These are phyloP conservation scores for Vigna radiata DNA, from an alignment of 306 rosid genomes.

Conservation along the genomic window DNA sequence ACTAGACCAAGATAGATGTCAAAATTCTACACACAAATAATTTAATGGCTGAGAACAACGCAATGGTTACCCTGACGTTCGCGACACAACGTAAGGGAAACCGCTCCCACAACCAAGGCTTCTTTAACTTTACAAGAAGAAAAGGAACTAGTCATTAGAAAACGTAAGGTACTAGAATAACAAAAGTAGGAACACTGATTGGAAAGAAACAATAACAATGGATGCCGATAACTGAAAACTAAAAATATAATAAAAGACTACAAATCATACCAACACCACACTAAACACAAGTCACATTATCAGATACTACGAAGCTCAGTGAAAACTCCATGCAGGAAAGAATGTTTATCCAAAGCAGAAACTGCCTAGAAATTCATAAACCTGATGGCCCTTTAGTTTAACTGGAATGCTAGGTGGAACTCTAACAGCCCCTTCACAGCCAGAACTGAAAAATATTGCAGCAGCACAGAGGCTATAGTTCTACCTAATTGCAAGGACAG, in stretches of 20 bases:
- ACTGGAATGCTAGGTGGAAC: background rate
- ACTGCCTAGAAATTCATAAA: background rate
- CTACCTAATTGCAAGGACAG: slow-evolving; percentile 58
- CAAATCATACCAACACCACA: background rate
- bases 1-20: too few relatives aligned
- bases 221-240: background rate
- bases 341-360: background rate
- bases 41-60: too few relatives aligned
- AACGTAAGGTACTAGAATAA: too few relatives aligned
- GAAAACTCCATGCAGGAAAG: background rate
- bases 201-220: background rate
- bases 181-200: too few relatives aligned
- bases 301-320: background rate
- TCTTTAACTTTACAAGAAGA: too few relatives aligned
- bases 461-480: slow-evolving; percentile 53
- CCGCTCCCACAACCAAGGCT: too few relatives aligned
- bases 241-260: background rate
- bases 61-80: too few relatives aligned
- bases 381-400: background rate
- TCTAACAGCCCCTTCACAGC: slow-evolving; percentile 13
- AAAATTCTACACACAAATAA: too few relatives aligned
- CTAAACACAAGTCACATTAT: too few relatives aligned
- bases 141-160: too few relatives aligned
- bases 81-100: too few relatives aligned
- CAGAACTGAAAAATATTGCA: slow-evolving; percentile 60